Base-by-base conservation (phyloP, 2,329 filamentous ascomycete genomes). In the Epichloe amarillans region DNA sequence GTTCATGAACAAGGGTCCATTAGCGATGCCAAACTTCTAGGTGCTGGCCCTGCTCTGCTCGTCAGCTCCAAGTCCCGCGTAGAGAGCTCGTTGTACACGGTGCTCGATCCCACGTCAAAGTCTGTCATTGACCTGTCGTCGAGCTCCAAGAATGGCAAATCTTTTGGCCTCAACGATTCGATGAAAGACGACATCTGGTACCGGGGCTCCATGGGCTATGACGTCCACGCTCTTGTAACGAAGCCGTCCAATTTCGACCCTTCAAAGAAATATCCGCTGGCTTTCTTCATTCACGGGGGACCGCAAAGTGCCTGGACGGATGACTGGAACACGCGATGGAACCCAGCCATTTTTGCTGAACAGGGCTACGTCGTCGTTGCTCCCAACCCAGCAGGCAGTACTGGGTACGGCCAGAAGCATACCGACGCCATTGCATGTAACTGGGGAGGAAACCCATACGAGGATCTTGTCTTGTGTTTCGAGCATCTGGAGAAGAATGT, bases 401-500 rank as follows among this genome's bases (percentile, higher is more conserved):
- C 86, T 5, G 85, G 87, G 3, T 95, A 89, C 60, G 88, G 88
- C 5, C 84, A 91, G 68, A 75, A 77, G 35, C 78, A 91, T 50
- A 80, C 82, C 35, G 82, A 95, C 62, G 84, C 80, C 0, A 95
- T 96, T 60, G 73, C 79, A 47, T 75, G 81, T 51, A 76, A 94
- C 56, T 95, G 90, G 90, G 90, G 89, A 55, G 87, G 88, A 5
- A 75, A 80, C 38, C 90, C 90, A 0, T 96, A 95, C 64, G 67
- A 86, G 33, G 90, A 96, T 61, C 73, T 96, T 17, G 86, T 85
- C 30, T 80, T 83, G 54, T 83, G 83, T 54, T 88, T 89, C 62
- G 83, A 91, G 57, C 81, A 86, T 64, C 76, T 95, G 44, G 75
- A 78, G 56, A 67, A 78, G 33, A 74, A 85, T 51, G 65, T 90